Evolutionary conservation across 768 basidiomycete genomes (phyloP), one percentile per base, ranked within the genome.

Genomic region (Lentinula detonsa): DNA sequence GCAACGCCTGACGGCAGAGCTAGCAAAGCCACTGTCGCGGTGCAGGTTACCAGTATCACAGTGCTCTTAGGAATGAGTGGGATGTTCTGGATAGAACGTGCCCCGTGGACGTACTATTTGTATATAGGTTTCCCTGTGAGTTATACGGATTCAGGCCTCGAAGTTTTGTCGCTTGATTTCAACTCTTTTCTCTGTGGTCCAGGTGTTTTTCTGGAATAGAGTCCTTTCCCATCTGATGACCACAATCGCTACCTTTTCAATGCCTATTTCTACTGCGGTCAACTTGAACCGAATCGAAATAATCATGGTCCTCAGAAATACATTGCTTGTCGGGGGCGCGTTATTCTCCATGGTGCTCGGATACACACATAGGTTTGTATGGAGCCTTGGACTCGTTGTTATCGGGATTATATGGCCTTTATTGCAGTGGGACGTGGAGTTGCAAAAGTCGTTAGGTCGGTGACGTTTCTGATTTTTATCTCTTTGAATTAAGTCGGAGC

Each of bases 81-180:
- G 33, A 60, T 80, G 10, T 91, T 92, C 67, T 76, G 75, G 42
- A 46, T 85, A n/a, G 89, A 93, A 67, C 74, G 70, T 23, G 84
- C 86, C 0, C 88, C 91, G 0, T 82, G 78, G 81, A 84, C 85
- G 3, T 90, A 91, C 66, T 93, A 88, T 67, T 60, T 90, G 45
- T 95, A 95, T 67, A 78, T 86, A 39, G 69, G 79, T 4, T 93
- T 93, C 63, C 90, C 92, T 1, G 55, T 56, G 40, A 43, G 55
- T 33, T 40, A 5, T 11, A 3, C 28, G 3, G 13, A 31, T 18
- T 11, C 5, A 39, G 13, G 9, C 37, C 13, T 39, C 37, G 9
- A 39, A 8, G 28, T 28, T 13, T 8, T 39, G 37, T 39, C 37
- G 13, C 37, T 39, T 39, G 37, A 6, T 39, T 39, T 28, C 28